These are phyloP conservation scores for Pestalotiopsis sp. DNA, from an alignment of 2,329 filamentous ascomycete species.

Conservation along the genomic window DNA sequence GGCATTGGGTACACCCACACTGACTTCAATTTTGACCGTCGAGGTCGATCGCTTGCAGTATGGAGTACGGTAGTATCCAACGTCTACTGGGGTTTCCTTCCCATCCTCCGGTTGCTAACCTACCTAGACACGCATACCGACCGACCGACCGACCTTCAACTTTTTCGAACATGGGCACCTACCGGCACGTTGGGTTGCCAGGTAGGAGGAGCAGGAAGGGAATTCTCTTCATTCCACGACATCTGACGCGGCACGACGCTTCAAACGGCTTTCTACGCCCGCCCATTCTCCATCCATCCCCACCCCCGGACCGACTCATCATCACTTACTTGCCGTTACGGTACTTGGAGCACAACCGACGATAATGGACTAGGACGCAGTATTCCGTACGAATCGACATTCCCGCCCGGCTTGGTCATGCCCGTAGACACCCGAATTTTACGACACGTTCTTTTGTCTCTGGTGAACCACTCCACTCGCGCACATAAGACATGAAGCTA, in stretches of 20 bases:
- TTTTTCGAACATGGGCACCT: not conserved
- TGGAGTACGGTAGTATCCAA: not conserved
- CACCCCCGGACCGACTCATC: not conserved
- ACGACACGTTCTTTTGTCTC: slow-evolving; percentile 1
- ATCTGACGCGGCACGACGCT: not conserved
- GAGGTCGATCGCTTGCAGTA: not conserved
- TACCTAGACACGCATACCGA: not conserved
- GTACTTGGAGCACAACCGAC: not conserved
- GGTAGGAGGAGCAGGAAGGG: not conserved
- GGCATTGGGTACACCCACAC: not conserved
- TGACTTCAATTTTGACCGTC: not conserved
- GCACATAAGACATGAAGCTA: slow-evolving; percentile 1
- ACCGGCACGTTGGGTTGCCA: not conserved
- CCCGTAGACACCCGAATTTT: not conserved
- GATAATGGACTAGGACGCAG: not conserved
- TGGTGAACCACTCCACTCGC: not conserved
- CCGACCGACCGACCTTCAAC: not conserved
- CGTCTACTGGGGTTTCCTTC: not conserved
- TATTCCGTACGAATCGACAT: too few species aligned
- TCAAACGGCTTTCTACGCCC: not conserved
- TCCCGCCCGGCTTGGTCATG: too few species aligned
- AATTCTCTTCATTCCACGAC: not conserved
- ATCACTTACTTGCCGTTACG: not conserved
- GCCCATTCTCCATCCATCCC: not conserved
- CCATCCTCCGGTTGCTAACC: not conserved